Evolutionary conservation across 129 eudicot species (phyloP).

Genomic region (Daucus carota): DH1_v3.0 NC_030382.2:37589001-37589500

Average conservation of each 20-base stretch:
- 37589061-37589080: conserved; percentile 20
- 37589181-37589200: conserved; percentile 86
- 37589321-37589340: conserved; percentile 55
- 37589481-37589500: conserved; percentile 69
- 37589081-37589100: conserved; percentile 42
- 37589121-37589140: conserved; percentile 63
- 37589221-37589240: conserved; percentile 74
- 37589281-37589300: conserved; percentile 65
- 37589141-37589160: conserved; percentile 7
- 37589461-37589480: conserved; percentile 57
- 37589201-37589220: conserved; percentile 48
- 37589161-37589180: conserved; percentile 66
- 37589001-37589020: conserved; percentile 42
- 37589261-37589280: conserved; percentile 73
- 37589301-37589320: conserved; percentile 89
- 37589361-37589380: conserved; percentile 46
- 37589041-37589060: conserved; percentile 12
- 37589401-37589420: conserved; percentile 30
- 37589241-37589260: conserved; percentile 72
- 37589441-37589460: conserved; percentile 12
- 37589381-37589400: conserved; percentile 49
- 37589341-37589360: conserved; percentile 74
- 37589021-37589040: conserved; percentile 21
- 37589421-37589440: conserved; percentile 8
- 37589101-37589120: conserved; percentile 19